Evolutionary conservation across 2,329 filamentous ascomycete species (phyloP).

Genomic region (Nigrograna mackinnonii): DNA sequence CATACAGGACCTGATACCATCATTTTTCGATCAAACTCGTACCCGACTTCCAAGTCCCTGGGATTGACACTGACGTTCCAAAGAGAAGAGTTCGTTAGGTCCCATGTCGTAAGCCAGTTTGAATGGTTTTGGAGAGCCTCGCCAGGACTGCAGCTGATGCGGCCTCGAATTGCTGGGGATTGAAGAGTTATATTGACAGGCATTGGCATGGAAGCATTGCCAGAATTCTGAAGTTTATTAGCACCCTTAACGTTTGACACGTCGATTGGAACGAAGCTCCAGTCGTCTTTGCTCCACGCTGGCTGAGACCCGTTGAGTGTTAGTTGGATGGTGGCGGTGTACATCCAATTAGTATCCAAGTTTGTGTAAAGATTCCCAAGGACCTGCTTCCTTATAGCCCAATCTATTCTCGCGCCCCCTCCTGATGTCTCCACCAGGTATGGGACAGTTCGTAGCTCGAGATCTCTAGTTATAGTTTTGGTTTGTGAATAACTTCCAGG

Average conservation of each 20-base stretch:
- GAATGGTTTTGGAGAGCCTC: neutral
- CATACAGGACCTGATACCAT: neutral
- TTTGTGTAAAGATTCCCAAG: too few relatives aligned
- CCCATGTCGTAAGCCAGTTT: neutral
- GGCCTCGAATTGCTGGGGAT: neutral
- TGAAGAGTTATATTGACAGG: neutral
- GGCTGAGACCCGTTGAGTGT: conserved; percentile 10
- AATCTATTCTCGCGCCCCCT: too few relatives aligned
- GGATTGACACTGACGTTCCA: too few relatives aligned
- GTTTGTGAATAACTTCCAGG: conserved; percentile 1
- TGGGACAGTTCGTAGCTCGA: conserved; percentile 13
- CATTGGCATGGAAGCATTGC: too few relatives aligned
- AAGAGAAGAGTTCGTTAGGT: neutral
- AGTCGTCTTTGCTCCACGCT: conserved; percentile 12
- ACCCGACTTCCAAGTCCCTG: too few relatives aligned
- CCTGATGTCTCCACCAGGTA: too few relatives aligned
- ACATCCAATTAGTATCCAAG: too few relatives aligned
- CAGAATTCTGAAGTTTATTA: too few relatives aligned
- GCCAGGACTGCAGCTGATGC: neutral
- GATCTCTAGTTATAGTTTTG: neutral
- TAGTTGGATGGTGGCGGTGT: conserved; percentile 13
- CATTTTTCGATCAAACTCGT: neutral
- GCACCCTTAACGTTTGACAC: neutral
- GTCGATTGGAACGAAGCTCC: neutral
- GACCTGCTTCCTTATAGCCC: too few relatives aligned